Base-by-base conservation (phyloP, 1,139 yeast species). In the Debaryomycetaceae sp. region DNA sequence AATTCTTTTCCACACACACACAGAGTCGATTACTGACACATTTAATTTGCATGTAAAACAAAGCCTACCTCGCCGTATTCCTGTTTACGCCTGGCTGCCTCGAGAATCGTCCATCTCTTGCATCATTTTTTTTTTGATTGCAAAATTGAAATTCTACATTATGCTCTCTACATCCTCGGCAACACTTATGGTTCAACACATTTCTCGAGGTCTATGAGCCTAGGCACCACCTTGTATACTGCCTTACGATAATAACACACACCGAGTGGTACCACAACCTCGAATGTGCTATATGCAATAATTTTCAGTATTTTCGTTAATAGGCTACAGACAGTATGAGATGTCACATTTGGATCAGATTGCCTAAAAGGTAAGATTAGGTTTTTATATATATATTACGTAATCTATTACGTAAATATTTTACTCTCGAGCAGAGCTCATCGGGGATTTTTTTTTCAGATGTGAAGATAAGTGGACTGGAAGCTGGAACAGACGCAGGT, bases 361-460 rank as follows among this genome's bases (percentile, higher is more conserved):
- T 22, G 7, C 26, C 26, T 22, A 22, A 22, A 22, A 22, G 11
- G 26, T 2, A 22, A 22, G 26, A 3, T 2, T 3, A 22, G 26
- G 7, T 11, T 22, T 8, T 22, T 22, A 8, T 3, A 22, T 3
- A 22, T 22, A 8, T 22, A 3, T 22, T 22, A 22, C 11, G 26
- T 22, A 22, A 22, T 22, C 26, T 2, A 2, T 22, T 22, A 22
- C 11, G 11, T 22, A 22, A n/a, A 22, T 22, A 22, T 35, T 29
- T 34, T 26, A 30, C 22, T 34, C 22, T 26, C 22, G 29, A 14
- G 33, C 16, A 35, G 37, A 33, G 40, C 40, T 37, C 40, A 37
- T 37, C 38, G 24, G 17, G 18, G 26, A 29, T 35, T 35, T 35
- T 35, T 8, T 24, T 35, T 35, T 8, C 15, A 22, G 7, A 22